These are phyloP conservation scores for Epichloe scottii DNA, from an alignment of 2,329 filamentous ascomycete species.

Conservation along the genomic window DNA sequence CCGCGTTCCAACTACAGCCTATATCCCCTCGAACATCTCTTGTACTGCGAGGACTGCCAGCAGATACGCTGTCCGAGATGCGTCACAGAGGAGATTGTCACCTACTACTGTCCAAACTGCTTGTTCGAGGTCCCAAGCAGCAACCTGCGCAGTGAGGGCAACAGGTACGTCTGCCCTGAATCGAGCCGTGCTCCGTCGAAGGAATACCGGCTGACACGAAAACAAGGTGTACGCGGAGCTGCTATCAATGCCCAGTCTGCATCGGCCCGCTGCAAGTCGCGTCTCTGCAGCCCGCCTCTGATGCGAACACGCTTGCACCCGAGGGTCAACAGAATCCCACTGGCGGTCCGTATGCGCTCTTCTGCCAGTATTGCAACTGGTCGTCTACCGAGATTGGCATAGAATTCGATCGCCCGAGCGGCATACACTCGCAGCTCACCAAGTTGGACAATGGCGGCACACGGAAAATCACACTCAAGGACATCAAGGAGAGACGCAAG, in stretches of 20 bases:
- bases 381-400: slow-evolving; percentile 80
- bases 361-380: slow-evolving; percentile 90
- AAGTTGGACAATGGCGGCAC: slow-evolving; percentile 53
- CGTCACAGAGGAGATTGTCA: slow-evolving; percentile 84
- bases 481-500: slow-evolving; percentile 39
- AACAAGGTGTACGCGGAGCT: slow-evolving; percentile 75
- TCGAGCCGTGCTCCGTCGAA: neutral
- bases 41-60: slow-evolving; percentile 96
- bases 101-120: slow-evolving; percentile 90
- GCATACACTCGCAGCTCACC: slow-evolving; percentile 68
- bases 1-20: slow-evolving; percentile 82
- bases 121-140: slow-evolving; percentile 93
- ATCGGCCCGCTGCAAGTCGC: slow-evolving; percentile 67
- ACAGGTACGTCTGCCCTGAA: slow-evolving; percentile 47
- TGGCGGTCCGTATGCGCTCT: slow-evolving; percentile 57
- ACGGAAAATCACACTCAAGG: slow-evolving; percentile 35
- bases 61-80: slow-evolving; percentile 90
- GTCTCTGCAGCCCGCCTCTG: slow-evolving; percentile 47
- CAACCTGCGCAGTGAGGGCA: slow-evolving; percentile 83
- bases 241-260: slow-evolving; percentile 89
- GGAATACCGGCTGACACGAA: slow-evolving; percentile 7
- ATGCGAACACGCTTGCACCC: slow-evolving; percentile 30
- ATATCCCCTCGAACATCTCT: slow-evolving; percentile 82
- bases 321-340: slow-evolving; percentile 21
- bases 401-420: slow-evolving; percentile 78